A percentile compares a stretch with the other conserved stretches of the same genome.
Evolutionary conservation across 306 rosid species (phyloP).

Genomic region (Sicyos baderoa): DNA sequence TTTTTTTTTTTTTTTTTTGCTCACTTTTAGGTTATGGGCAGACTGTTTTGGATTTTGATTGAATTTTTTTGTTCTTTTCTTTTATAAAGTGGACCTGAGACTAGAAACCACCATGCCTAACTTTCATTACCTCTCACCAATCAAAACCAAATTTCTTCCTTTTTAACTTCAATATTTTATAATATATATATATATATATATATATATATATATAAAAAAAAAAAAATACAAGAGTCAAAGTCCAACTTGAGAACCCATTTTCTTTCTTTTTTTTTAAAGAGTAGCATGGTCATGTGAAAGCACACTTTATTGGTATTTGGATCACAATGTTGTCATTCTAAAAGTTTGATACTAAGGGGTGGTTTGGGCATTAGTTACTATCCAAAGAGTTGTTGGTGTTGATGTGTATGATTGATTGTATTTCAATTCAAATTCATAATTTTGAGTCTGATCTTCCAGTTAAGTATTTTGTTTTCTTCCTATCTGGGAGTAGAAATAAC

Average conservation of each 20-base stretch:
- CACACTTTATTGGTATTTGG: not conserved
- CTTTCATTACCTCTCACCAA: slow-evolving; percentile 14
- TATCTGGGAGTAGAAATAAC: too few species aligned
- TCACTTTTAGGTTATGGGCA: slow-evolving; percentile 11
- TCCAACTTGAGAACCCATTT: not conserved
- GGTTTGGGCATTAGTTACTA: too few species aligned
- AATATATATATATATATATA: too few species aligned
- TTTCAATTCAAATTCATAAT: too few species aligned
- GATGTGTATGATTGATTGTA: too few species aligned
- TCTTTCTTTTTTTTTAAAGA: not conserved
- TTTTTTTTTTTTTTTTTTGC: slow-evolving; percentile 14
- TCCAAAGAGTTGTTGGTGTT: too few species aligned
- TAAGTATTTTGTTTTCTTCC: too few species aligned
- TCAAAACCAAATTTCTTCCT: not conserved
- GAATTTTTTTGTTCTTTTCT: not conserved
- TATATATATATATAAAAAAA: too few species aligned
- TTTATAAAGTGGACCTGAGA: not conserved
- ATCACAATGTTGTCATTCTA: not conserved
- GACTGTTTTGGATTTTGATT: slow-evolving; percentile 1
- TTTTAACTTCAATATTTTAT: too few species aligned
- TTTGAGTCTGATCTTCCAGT: too few species aligned
- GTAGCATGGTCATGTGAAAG: not conserved
- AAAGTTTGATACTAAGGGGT: too few species aligned
- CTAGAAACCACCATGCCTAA: slow-evolving; percentile 19
- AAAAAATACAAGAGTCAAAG: not conserved